Conservation (phyloP, 2,329 filamentous ascomycete genomes). For the Fusarium paranaense region DNA sequence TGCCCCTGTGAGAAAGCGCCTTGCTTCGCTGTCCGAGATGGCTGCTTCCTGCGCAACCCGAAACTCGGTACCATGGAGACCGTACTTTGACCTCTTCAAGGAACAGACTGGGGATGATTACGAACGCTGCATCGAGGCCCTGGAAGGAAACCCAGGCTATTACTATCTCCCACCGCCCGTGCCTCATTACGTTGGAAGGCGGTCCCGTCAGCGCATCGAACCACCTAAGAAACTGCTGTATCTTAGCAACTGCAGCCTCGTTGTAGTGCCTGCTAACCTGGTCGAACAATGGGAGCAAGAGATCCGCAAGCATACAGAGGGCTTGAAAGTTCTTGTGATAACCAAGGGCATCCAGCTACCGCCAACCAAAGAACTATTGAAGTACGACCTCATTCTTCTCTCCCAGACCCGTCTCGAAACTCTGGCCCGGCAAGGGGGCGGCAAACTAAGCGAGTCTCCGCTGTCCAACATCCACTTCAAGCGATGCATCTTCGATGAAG, state of each 20-base stretch:
- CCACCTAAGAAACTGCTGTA: constrained; percentile 63
- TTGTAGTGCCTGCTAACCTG: constrained; percentile 87
- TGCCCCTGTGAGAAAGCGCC: constrained; percentile 54
- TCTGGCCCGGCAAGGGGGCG: constrained; percentile 54
- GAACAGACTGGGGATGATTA: constrained; percentile 61
- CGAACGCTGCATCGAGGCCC: constrained; percentile 63
- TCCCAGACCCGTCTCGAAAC: constrained; percentile 79
- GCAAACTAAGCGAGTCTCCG: constrained; percentile 61
- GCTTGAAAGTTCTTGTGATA: constrained; percentile 74
- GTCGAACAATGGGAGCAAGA: constrained; percentile 87
- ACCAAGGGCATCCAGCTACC: constrained; percentile 68
- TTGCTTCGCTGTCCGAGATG: constrained; percentile 80
- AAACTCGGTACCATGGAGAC: constrained; percentile 76
- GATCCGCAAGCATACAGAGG: constrained; percentile 79
- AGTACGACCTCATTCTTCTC: constrained; percentile 83
- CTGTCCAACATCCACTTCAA: constrained; percentile 84
- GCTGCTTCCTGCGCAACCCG: constrained; percentile 76
- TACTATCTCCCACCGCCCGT: constrained; percentile 67
- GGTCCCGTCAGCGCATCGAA: constrained; percentile 5
- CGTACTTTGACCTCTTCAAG: constrained; percentile 67
- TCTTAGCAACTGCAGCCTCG: constrained; percentile 76
- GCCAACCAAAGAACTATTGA: constrained; percentile 65
- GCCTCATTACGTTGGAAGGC: constrained; percentile 44
- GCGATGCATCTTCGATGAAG: constrained; percentile 91
- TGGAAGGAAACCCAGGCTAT: constrained; percentile 68